phyloP scores from a whole-genome alignment of 768 basidiomycete species.

The Phallus indusiatus region DNA sequence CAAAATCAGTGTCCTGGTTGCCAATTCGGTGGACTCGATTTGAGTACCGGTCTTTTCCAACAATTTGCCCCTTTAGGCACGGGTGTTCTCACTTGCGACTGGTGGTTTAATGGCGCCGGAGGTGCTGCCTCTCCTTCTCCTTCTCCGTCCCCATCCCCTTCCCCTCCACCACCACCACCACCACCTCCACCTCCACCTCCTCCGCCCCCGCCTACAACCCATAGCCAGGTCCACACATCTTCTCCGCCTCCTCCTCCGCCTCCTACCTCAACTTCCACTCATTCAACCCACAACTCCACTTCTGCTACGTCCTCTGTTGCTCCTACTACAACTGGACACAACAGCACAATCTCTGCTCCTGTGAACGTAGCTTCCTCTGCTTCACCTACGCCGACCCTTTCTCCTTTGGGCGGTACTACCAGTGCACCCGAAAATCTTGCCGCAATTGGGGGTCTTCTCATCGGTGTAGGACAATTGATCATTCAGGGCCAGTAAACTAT shows the following conservation, averaged over 20 bases:
- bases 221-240: constrained; percentile 19
- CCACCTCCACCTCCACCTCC: constrained; percentile 12
- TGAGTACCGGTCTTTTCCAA: constrained; percentile 55
- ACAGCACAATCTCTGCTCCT: not conserved
- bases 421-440: not conserved
- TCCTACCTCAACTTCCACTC: constrained; percentile 13
- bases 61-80: constrained; percentile 39
- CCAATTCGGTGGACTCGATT: constrained; percentile 55
- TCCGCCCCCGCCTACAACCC: constrained; percentile 16
- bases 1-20: constrained; percentile 52
- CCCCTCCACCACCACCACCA: constrained; percentile 15
- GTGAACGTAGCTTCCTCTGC: not conserved
- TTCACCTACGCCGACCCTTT: not conserved
- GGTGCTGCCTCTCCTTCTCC: constrained; percentile 20
- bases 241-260: constrained; percentile 14
- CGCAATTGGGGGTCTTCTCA: not conserved
- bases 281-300: constrained; percentile 5
- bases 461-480: not conserved
- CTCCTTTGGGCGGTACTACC: not conserved
- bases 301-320: constrained; percentile 12
- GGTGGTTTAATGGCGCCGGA: constrained; percentile 42
- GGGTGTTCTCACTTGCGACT: constrained; percentile 54
- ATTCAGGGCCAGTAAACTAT: not conserved
- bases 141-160: constrained; percentile 7
- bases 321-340: constrained; percentile 9